phyloP scores from a whole-genome alignment of 148 eudicot species.

The Salicornia ramosissima region DNA sequence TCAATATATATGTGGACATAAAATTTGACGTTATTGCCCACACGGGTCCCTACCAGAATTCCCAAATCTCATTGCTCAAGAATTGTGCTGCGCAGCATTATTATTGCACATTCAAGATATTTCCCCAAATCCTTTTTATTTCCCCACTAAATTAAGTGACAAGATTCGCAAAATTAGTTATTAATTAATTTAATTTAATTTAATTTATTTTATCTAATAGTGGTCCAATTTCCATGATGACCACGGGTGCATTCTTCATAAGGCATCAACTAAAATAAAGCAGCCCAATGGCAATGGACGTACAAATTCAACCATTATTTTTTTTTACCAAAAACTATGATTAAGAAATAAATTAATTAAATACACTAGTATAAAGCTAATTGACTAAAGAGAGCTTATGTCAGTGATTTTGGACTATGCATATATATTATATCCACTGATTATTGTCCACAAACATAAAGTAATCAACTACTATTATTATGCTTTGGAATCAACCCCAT shows the following conservation, averaged over 20 bases:
- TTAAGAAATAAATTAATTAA: neutral
- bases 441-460: conserved; percentile 11
- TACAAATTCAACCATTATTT: conserved; percentile 13
- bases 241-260: conserved; percentile 26
- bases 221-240: conserved; percentile 12
- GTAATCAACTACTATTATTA: conserved; percentile 11
- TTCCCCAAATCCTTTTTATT: neutral
- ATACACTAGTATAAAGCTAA: neutral
- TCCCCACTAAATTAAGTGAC: neutral
- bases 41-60: too few species aligned
- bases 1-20: too few species aligned
- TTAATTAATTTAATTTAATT: too few species aligned
- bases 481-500: conserved; percentile 19
- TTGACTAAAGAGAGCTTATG: conserved; percentile 5
- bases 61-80: too few species aligned
- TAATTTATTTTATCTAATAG: neutral
- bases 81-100: too few species aligned
- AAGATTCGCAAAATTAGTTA: neutral
- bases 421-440: conserved; percentile 10
- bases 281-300: conserved; percentile 8
- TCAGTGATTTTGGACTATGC: conserved; percentile 24
- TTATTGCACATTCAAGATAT: too few species aligned
- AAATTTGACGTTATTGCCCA: too few species aligned
- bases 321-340: neutral
- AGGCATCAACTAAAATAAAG: conserved; percentile 22